These are phyloP conservation scores for Trichoderma aggressivum DNA, from an alignment of 2,329 filamentous ascomycete genomes.

Conservation along the genomic window DNA sequence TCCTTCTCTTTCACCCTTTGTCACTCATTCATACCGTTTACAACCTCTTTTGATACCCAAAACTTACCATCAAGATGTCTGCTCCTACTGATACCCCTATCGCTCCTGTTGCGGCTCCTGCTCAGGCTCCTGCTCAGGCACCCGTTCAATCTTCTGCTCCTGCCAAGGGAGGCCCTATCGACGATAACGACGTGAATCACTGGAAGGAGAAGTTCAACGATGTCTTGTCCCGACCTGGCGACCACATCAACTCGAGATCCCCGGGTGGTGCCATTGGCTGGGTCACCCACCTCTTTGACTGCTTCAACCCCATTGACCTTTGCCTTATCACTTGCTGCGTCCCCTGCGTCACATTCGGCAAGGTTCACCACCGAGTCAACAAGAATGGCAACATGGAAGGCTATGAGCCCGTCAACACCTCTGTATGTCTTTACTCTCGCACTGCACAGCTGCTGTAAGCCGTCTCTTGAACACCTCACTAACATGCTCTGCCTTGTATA, in stretches of 20 bases:
- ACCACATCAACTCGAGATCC: conserved; percentile 43
- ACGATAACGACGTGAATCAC: conserved; percentile 42
- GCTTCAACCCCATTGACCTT: conserved; percentile 42
- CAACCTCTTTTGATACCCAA: conserved; percentile 13
- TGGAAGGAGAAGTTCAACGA: conserved; percentile 45
- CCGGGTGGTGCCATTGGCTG: conserved; percentile 37
- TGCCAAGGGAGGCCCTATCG: conserved; percentile 32
- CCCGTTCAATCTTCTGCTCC: conserved; percentile 17
- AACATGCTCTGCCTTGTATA: conserved; percentile 19
- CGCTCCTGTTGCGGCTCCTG: neutral
- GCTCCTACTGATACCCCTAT: neutral
- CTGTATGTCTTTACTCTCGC: conserved; percentile 33
- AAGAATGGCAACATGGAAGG: conserved; percentile 40
- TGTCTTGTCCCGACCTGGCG: conserved; percentile 40
- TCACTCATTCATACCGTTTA: conserved; percentile 2
- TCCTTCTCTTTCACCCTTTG: neutral
- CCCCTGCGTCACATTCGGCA: conserved; percentile 48
- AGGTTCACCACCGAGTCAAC: conserved; percentile 44
- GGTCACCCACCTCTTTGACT: conserved; percentile 42
- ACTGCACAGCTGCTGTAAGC: neutral
- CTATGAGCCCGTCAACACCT: conserved; percentile 46
- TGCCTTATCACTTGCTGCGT: conserved; percentile 46
- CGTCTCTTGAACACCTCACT: neutral
- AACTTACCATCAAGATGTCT: conserved; percentile 1
- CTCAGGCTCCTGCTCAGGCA: neutral